Percentiles rank a stretch among this genome's conserved stretches.
Conservation (phyloP, 805 yeast species). For the Brettanomyces custersianus region DNA sequence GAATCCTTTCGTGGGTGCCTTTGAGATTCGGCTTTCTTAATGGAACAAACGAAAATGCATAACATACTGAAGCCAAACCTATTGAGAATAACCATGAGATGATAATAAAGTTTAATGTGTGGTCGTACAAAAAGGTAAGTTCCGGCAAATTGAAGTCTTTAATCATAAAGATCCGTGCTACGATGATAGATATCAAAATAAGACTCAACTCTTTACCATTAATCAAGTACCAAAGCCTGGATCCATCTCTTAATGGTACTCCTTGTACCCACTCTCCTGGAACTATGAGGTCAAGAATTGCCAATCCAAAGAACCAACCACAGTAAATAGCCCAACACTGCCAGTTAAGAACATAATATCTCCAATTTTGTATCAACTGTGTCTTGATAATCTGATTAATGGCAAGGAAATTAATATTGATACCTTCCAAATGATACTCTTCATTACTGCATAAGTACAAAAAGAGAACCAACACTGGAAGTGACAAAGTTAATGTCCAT, state of each 20-base stretch:
- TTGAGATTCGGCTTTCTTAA: slow-evolving; percentile 38
- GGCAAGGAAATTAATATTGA: slow-evolving; percentile 30
- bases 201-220: slow-evolving; percentile 62
- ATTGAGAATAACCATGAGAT: slow-evolving; percentile 59
- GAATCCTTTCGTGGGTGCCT: slow-evolving; percentile 55
- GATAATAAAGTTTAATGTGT: slow-evolving; percentile 56
- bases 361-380: slow-evolving; percentile 13
- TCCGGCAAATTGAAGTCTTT: slow-evolving; percentile 54
- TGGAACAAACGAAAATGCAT: slow-evolving; percentile 60
- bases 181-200: slow-evolving; percentile 29
- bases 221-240: slow-evolving; percentile 62
- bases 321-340: slow-evolving; percentile 57
- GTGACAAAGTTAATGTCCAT: slow-evolving; percentile 47
- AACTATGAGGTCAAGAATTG: slow-evolving; percentile 50
- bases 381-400: slow-evolving; percentile 17
- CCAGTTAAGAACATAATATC: slow-evolving; percentile 30
- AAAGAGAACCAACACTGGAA: slow-evolving; percentile 55
- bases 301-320: slow-evolving; percentile 64
- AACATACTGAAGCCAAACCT: slow-evolving; percentile 54
- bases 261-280: slow-evolving; percentile 77
- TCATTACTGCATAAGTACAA: slow-evolving; percentile 59
- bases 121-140: slow-evolving; percentile 62
- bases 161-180: slow-evolving; percentile 34
- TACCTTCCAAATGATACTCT: slow-evolving; percentile 42
- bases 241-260: slow-evolving; percentile 66